phyloP scores from a whole-genome alignment of 768 basidiomycete genomes.

The Russula foetens region DNA sequence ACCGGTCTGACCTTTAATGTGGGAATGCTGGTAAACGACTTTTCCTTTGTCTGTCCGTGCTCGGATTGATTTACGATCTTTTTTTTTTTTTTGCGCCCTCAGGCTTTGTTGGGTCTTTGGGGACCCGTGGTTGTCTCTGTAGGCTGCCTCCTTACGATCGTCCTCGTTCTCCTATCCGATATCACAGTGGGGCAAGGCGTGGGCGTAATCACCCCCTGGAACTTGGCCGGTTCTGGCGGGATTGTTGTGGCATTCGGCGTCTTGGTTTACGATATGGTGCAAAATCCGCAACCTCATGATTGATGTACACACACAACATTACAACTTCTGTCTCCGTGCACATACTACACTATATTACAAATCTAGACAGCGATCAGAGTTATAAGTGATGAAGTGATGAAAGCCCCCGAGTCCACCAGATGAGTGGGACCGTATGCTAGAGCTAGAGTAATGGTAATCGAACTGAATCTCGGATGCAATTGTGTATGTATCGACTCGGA shows the following conservation, averaged over 20 bases:
- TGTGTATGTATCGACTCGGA: too few species aligned
- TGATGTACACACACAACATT: background rate
- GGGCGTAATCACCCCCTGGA: conserved; percentile 58
- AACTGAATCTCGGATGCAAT: too few species aligned
- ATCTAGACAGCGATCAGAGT: too few species aligned
- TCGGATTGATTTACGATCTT: background rate
- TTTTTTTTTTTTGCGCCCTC: background rate
- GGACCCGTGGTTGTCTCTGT: conserved; percentile 85
- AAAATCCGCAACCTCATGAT: conserved; percentile 3
- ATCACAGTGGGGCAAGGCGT: conserved; percentile 58
- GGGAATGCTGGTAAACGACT: conserved; percentile 66
- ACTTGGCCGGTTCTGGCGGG: conserved; percentile 64
- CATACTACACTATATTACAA: too few species aligned
- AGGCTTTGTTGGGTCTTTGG: conserved; percentile 81
- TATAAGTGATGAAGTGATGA: too few species aligned
- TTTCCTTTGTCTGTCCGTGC: background rate
- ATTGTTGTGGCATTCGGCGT: conserved; percentile 82
- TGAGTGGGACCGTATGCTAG: too few species aligned
- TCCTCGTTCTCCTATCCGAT: conserved; percentile 78
- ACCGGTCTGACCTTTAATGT: conserved; percentile 77
- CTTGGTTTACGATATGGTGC: conserved; percentile 63
- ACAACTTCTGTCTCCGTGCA: too few species aligned
- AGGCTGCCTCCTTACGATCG: conserved; percentile 90
- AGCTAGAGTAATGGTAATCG: too few species aligned
- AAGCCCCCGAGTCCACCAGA: too few species aligned